Percentiles rank a stretch among this genome's conserved stretches.
Evolutionary conservation across 2,329 filamentous ascomycete genomes (phyloP).

Genomic region (Paracoccidioides brasiliensis): DNA sequence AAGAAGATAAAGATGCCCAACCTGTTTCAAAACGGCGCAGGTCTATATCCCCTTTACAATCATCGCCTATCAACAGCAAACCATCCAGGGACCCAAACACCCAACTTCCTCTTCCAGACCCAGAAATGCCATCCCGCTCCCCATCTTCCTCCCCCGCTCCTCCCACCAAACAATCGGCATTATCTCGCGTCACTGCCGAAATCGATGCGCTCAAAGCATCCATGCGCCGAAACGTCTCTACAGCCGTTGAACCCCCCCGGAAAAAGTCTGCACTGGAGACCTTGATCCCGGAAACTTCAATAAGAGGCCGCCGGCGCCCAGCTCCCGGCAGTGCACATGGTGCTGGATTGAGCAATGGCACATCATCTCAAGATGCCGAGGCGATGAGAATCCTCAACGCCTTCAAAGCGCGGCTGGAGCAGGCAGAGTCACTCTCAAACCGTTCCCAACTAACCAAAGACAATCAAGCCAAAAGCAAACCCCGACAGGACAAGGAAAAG

Average conservation of each 20-base stretch:
- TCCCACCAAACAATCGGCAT: constrained; percentile 20
- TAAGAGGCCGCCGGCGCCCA: constrained; percentile 34
- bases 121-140: constrained; percentile 29
- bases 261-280: constrained; percentile 36
- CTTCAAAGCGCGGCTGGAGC: constrained; percentile 66
- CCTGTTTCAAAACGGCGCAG: constrained; percentile 20
- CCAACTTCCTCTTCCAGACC: constrained; percentile 34
- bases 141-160: constrained; percentile 18
- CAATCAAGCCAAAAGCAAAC: not conserved
- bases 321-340: constrained; percentile 20
- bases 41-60: constrained; percentile 20
- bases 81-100: constrained; percentile 28
- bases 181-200: constrained; percentile 33
- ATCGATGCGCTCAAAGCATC: constrained; percentile 35
- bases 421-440: constrained; percentile 13
- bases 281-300: constrained; percentile 36
- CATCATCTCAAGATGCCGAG: constrained; percentile 43
- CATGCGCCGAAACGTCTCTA: constrained; percentile 29
- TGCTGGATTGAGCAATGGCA: constrained; percentile 36
- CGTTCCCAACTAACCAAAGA: not conserved
- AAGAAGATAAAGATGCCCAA: constrained; percentile 8
- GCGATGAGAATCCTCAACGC: constrained; percentile 60
- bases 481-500: not conserved
- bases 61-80: constrained; percentile 18
- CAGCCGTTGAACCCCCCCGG: constrained; percentile 20